phyloP scores from a whole-genome alignment of 2,329 filamentous ascomycete species.

The Zasmidium cellare region DNA sequence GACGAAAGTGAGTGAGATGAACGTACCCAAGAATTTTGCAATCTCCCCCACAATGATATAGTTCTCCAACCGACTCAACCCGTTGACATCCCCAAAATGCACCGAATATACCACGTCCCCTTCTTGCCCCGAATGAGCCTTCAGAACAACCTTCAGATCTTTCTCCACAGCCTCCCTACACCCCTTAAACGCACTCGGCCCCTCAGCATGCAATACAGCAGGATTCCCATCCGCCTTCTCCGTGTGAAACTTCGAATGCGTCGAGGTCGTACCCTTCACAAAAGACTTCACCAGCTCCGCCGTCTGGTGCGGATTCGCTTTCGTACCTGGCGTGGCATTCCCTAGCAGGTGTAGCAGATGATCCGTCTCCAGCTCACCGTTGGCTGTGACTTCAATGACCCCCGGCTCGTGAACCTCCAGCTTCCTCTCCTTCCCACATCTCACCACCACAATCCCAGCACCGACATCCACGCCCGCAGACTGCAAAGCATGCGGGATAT shows the following conservation, averaged over 20 bases:
- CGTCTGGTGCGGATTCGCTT: slow-evolving; percentile 28
- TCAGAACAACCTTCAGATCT: slow-evolving; percentile 32
- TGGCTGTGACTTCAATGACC: slow-evolving; percentile 29
- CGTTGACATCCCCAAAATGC: slow-evolving; percentile 39
- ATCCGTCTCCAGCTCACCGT: slow-evolving; percentile 33
- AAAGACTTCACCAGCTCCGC: slow-evolving; percentile 32
- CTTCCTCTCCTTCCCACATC: slow-evolving; percentile 28
- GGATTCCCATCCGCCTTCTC: slow-evolving; percentile 32
- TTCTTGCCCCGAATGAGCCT: slow-evolving; percentile 22
- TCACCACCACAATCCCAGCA: slow-evolving; percentile 33
- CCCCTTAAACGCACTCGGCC: slow-evolving; percentile 29
- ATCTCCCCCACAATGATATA: slow-evolving; percentile 38
- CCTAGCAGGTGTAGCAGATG: slow-evolving; percentile 35
- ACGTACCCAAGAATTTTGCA: slow-evolving; percentile 32
- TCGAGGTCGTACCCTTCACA: slow-evolving; percentile 27
- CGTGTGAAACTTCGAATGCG: slow-evolving; percentile 32
- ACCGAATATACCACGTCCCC: slow-evolving; percentile 32
- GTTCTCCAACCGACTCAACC: slow-evolving; percentile 37
- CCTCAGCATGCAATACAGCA: slow-evolving; percentile 28
- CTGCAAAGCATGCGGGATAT: slow-evolving; percentile 29
- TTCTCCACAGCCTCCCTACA: slow-evolving; percentile 35
- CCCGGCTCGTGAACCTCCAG: slow-evolving; percentile 24
- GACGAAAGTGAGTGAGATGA: background rate
- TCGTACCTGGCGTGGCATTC: slow-evolving; percentile 29
- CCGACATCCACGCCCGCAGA: slow-evolving; percentile 22